Evolutionary conservation across 495 filamentous ascomycete species (phyloP), one percentile per base, ranked within the genome.

Genomic region (Hypoxylon cercidicola): DNA sequence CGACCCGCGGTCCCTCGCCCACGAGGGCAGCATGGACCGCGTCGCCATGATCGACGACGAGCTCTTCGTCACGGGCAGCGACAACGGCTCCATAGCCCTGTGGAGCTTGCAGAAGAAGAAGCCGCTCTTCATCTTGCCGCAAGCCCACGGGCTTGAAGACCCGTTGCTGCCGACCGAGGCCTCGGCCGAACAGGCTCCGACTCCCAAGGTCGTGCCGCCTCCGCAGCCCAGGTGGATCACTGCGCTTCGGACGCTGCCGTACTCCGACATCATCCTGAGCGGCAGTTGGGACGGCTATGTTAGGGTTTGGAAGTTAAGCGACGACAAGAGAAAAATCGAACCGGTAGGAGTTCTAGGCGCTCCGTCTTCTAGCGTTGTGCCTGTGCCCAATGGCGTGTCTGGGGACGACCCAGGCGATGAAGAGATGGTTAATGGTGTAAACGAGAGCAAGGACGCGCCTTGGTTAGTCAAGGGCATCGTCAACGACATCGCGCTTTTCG

Each of bases 81-180:
- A 97, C 77, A 96, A 93, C 64, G 96, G 95, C 48, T 82, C 85
- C 12, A 72, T 99, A 32, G 89, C 86, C 3, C 84, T 99, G n/a
- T 99, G 94, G 94, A 88, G 85, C 39, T 77, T 93, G 34, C 88
- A 95, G 69, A 96, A 95, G 77, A 99, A 99, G 84, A 99, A 99
- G 74, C 88, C 96, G 0, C 76, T 98, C n/a, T 88, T 88, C 77
- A 90, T 88, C 2, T 73, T 95, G 13, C 83, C 87, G 1, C 80
- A 91, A 45, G 92, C 95, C 4, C 95, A 99, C 75, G 95, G 95
- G 21, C 76, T 93, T 28, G 90, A 95, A 48, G 81, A 85, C 0
- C 84, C 90, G 0, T 77, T 94, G 25, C 71, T 72, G 11, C 80
- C 85, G 0, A 82, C 87, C 11, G 85, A 93, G 62, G 81, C 87